phyloP scores from a whole-genome alignment of 306 rosid species.

The Crotalaria pallida region DNA sequence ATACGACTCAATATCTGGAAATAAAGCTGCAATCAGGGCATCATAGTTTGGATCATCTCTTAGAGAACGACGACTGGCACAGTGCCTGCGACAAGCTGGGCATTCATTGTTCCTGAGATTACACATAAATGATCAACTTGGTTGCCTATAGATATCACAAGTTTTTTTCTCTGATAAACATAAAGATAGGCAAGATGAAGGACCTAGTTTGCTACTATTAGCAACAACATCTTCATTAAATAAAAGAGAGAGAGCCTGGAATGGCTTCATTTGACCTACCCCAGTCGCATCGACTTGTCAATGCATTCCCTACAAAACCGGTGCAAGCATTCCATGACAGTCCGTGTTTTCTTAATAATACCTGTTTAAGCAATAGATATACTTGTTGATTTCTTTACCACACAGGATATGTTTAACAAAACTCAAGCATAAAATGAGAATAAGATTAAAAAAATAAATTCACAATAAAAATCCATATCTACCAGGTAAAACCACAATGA shows the following conservation, averaged over 20 bases:
- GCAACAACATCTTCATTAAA: constrained; percentile 22
- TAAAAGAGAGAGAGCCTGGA: neutral
- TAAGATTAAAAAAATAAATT: neutral
- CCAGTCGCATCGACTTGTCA: constrained; percentile 94
- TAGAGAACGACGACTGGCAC: constrained; percentile 96
- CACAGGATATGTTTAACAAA: neutral
- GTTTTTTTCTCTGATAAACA: constrained; percentile 8
- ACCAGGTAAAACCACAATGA: neutral
- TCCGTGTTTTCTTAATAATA: constrained; percentile 87
- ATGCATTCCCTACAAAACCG: constrained; percentile 98
- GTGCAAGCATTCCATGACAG: constrained; percentile 98
- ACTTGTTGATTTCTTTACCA: neutral
- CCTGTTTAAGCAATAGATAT: constrained; percentile 38
- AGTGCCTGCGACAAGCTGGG: constrained; percentile 97
- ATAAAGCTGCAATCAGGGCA: constrained; percentile 68
- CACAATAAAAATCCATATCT: constrained; percentile 6
- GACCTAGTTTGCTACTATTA: neutral
- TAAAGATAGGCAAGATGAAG: constrained; percentile 1
- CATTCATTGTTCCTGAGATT: constrained; percentile 87
- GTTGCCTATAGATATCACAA: neutral
- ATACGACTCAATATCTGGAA: constrained; percentile 88
- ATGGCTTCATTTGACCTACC: constrained; percentile 43
- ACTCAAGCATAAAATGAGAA: constrained; percentile 1
- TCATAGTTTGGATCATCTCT: constrained; percentile 98
- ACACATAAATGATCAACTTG: constrained; percentile 9